Percentiles rank a stretch among this genome's conserved stretches.
Evolutionary conservation across 352 stramenopile genomes (phyloP).

Genomic region (Phytophthora litchii): DNA sequence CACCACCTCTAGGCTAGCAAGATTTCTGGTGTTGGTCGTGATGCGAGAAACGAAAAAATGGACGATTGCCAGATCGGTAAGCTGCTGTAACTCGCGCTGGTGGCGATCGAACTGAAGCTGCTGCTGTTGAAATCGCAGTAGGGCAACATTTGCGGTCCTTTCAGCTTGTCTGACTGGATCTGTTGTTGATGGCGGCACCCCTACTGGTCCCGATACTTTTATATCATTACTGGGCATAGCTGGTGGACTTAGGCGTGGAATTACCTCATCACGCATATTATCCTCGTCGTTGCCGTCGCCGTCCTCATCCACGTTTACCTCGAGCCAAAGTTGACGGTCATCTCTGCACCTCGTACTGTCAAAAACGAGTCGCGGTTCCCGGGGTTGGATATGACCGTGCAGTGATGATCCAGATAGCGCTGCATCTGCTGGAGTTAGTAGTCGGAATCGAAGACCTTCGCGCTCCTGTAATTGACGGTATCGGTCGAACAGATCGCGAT

Average conservation of each 20-base stretch:
- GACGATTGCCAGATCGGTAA: conserved; percentile 30
- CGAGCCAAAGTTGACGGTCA: conserved; percentile 10
- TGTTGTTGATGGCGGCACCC: conserved; percentile 6
- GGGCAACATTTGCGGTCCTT: background rate
- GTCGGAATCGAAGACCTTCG: conserved; percentile 30
- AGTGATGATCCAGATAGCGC: conserved; percentile 15
- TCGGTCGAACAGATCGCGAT: conserved; percentile 8
- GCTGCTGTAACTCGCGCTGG: conserved; percentile 21
- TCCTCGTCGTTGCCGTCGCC: conserved; percentile 13
- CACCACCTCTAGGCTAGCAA: conserved; percentile 13
- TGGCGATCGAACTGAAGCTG: conserved; percentile 17
- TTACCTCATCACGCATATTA: conserved; percentile 11
- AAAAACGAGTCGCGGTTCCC: conserved; percentile 30
- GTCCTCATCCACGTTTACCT: background rate
- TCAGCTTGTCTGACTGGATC: conserved; percentile 7
- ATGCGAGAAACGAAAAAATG: conserved; percentile 28
- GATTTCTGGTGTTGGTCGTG: conserved; percentile 6
- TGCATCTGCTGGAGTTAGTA: conserved; percentile 22
- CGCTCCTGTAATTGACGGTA: conserved; percentile 31
- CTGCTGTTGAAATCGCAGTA: conserved; percentile 20
- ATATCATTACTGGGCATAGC: background rate
- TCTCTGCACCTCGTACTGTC: conserved; percentile 16
- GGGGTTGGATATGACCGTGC: conserved; percentile 6
- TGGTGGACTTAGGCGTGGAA: background rate
- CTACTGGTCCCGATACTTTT: conserved; percentile 6